These are phyloP conservation scores for Aspergillus costaricaensis DNA, from an alignment of 2,329 filamentous ascomycete species.

Conservation along the genomic window DNA sequence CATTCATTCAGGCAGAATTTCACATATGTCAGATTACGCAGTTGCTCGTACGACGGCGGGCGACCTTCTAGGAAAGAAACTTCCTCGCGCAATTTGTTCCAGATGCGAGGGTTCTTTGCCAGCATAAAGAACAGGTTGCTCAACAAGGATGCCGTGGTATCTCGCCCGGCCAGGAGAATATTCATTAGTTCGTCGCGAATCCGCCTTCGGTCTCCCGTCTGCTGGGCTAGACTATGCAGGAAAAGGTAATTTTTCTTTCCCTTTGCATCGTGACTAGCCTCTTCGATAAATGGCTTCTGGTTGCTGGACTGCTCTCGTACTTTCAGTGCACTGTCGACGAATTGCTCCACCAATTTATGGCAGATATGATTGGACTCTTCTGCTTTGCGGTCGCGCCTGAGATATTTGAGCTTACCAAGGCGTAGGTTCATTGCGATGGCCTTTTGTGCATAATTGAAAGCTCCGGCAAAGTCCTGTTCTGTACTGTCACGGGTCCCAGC, in stretches of 20 bases:
- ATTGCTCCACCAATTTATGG: constrained; percentile 29
- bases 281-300: constrained; percentile 17
- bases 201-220: constrained; percentile 45
- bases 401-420: constrained; percentile 17
- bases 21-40: constrained; percentile 29
- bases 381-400: constrained; percentile 23
- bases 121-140: constrained; percentile 50
- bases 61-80: constrained; percentile 25
- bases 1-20: constrained; percentile 29
- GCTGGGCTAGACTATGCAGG: constrained; percentile 47
- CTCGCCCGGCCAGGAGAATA: constrained; percentile 54
- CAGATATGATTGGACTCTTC: constrained; percentile 40
- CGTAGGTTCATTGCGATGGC: constrained; percentile 21
- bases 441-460: constrained; percentile 34
- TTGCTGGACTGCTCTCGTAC: constrained; percentile 23
- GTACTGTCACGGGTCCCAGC: constrained; percentile 22
- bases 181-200: constrained; percentile 52
- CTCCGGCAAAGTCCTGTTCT: constrained; percentile 20
- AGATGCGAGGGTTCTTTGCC: constrained; percentile 41
- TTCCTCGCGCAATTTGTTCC: constrained; percentile 38
- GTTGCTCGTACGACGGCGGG: constrained; percentile 25
- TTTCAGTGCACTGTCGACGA: constrained; percentile 45
- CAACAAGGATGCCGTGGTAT: constrained; percentile 51
- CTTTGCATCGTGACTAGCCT: constrained; percentile 4
- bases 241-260: constrained; percentile 44